Conservation (phyloP, 2,329 filamentous ascomycete genomes). For the Fusarium stilboides region DNA sequence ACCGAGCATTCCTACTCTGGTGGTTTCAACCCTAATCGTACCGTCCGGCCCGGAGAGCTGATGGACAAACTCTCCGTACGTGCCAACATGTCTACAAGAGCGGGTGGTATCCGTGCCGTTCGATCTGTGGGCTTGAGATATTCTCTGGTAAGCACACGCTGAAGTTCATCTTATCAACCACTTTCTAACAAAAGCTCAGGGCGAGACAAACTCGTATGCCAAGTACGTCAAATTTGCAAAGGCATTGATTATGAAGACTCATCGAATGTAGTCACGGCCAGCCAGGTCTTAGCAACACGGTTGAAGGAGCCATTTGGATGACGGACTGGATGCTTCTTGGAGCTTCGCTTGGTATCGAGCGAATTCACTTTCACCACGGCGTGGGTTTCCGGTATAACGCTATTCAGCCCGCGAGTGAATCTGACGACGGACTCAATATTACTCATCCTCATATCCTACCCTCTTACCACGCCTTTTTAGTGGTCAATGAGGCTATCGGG, state of each 20-base stretch:
- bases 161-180: too few species aligned
- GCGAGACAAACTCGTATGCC: not conserved
- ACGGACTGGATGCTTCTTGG: not conserved
- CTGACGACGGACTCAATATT: not conserved
- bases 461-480: not conserved
- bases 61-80: not conserved
- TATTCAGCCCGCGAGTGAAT: not conserved
- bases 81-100: not conserved
- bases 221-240: not conserved
- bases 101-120: not conserved
- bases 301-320: not conserved
- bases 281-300: conserved; percentile 1
- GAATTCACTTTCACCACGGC: not conserved
- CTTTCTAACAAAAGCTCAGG: not conserved
- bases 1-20: conserved; percentile 1
- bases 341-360: not conserved
- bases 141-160: not conserved
- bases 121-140: not conserved
- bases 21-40: not conserved
- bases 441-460: not conserved
- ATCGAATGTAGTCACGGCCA: not conserved
- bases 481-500: not conserved
- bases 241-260: too few species aligned
- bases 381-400: not conserved
- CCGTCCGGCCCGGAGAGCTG: not conserved